Base-by-base conservation (phyloP, 306 rosid genomes). In the Cicer pinnatifidum region DNA sequence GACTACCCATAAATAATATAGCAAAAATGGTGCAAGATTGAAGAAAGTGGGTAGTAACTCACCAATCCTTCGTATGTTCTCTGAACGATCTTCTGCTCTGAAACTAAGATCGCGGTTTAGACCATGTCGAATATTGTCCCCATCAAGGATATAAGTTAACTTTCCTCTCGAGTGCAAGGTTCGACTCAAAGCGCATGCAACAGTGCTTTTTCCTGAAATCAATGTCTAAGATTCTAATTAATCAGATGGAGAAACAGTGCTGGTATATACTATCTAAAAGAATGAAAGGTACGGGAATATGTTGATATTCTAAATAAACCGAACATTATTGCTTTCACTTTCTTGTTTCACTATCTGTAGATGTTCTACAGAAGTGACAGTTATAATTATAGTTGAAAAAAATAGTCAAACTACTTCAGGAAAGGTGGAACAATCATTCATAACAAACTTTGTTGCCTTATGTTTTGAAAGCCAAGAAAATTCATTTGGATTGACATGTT, bases 41-140 rank as follows among this genome's bases (percentile, higher is more conserved):
- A 12, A 58, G 37, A 48, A 73, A 64, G 15, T 59, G 64, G 17
- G n/a, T 3, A 66, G 48, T 13, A 35, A 85, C 96, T 47, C 76
- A 93, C 98, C 98, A 82, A 91, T 85, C 80, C 98, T 82, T 61
- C 98, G 79, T 52, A 93, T 89, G 81, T 93, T 93, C 83, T 93
- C 98, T 62, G 89, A 81, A 75, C 98, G 98, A 83, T 93, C 98
- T 75, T 86, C 92, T 54, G 93, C 86, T 59, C 83, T 76, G 61
- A 93, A 93, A 91, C 94, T 71, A 65, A 93, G 98, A 85, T 91
- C 98, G 67, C 86, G 73, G 80, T 84, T 91, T 59, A 93, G 85
- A 78, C 98, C 98, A 79, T 93, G 98, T 78, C 98, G 86, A 68
- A 93, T 73, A 74, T 93, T 93, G 79, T 93, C 98, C 41, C 98